Percentiles rank a stretch among this genome's conserved stretches.
Evolutionary conservation across 768 basidiomycete species (phyloP).

Genomic region (Boletus insuetus): DNA sequence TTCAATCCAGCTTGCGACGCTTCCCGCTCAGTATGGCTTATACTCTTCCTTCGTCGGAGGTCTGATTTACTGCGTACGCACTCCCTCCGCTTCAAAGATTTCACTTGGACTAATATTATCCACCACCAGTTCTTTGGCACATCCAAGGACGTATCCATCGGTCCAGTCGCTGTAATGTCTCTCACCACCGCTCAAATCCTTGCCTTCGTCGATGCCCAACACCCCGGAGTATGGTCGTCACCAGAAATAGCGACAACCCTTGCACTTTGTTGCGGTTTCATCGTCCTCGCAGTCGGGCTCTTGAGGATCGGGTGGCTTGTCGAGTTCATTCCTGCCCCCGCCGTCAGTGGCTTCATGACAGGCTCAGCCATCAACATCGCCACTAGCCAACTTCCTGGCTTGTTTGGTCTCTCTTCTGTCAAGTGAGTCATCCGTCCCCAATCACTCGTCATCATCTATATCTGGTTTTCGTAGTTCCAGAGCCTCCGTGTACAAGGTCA

Average conservation of each 20-base stretch:
- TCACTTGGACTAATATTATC: background rate
- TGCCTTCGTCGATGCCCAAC: slow-evolving; percentile 49
- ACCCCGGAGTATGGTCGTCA: slow-evolving; percentile 57
- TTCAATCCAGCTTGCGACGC: slow-evolving; percentile 65
- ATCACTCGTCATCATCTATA: background rate
- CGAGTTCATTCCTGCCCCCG: slow-evolving; percentile 88
- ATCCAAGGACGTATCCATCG: slow-evolving; percentile 98
- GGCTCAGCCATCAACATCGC: slow-evolving; percentile 95
- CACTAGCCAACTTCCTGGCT: slow-evolving; percentile 80
- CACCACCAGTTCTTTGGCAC: slow-evolving; percentile 82
- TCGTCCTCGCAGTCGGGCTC: slow-evolving; percentile 86
- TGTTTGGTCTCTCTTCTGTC: slow-evolving; percentile 86
- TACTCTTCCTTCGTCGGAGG: slow-evolving; percentile 93
- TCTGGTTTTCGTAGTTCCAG: slow-evolving; percentile 58
- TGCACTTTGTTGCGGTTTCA: slow-evolving; percentile 87
- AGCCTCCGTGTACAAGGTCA: slow-evolving; percentile 78
- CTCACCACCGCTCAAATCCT: slow-evolving; percentile 84
- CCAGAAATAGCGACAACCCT: slow-evolving; percentile 82
- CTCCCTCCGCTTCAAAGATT: background rate
- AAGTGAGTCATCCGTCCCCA: slow-evolving; percentile 49
- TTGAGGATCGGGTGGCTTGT: slow-evolving; percentile 91
- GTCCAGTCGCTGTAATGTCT: slow-evolving; percentile 98
- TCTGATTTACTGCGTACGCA: slow-evolving; percentile 73
- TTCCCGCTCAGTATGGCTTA: slow-evolving; percentile 85
- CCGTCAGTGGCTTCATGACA: slow-evolving; percentile 92